These are phyloP conservation scores for Phtheirospermum japonicum DNA, from an alignment of 257 asterid species.

Conservation along the genomic window DNA sequence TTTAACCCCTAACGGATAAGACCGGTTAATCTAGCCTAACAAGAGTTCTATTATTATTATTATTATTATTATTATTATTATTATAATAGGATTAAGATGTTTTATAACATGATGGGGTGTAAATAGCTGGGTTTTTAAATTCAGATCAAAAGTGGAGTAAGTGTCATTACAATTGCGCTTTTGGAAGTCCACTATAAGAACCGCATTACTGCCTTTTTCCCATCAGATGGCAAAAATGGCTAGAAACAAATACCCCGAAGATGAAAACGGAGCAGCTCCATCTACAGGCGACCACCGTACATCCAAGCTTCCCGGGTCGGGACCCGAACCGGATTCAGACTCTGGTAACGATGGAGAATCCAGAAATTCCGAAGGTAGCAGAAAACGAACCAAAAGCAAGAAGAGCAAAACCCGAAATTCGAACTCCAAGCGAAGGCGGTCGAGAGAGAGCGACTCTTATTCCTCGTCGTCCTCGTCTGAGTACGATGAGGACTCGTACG, in stretches of 20 bases:
- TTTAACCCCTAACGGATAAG: too few species aligned
- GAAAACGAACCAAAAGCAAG: slow-evolving; percentile 33
- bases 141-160: too few species aligned
- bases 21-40: too few species aligned
- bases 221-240: slow-evolving; percentile 37
- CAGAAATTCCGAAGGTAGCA: slow-evolving; percentile 40
- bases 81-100: too few species aligned
- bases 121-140: too few species aligned
- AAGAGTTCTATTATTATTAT: too few species aligned
- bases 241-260: slow-evolving; percentile 37
- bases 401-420: slow-evolving; percentile 39
- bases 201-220: neutral
- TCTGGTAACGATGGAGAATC: slow-evolving; percentile 33
- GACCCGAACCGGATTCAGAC: slow-evolving; percentile 45
- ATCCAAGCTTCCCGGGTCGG: slow-evolving; percentile 37
- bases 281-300: slow-evolving; percentile 39
- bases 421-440: slow-evolving; percentile 42
- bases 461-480: slow-evolving; percentile 49
- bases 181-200: too few species aligned
- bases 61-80: too few species aligned
- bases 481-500: slow-evolving; percentile 41
- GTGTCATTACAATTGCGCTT: too few species aligned
- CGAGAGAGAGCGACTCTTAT: slow-evolving; percentile 39
- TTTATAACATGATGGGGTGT: too few species aligned
- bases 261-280: slow-evolving; percentile 44